Evolutionary conservation across 2,329 filamentous ascomycete species (phyloP), one percentile per base, ranked within the genome.

Genomic region (Rhynchosporium agropyri): DNA sequence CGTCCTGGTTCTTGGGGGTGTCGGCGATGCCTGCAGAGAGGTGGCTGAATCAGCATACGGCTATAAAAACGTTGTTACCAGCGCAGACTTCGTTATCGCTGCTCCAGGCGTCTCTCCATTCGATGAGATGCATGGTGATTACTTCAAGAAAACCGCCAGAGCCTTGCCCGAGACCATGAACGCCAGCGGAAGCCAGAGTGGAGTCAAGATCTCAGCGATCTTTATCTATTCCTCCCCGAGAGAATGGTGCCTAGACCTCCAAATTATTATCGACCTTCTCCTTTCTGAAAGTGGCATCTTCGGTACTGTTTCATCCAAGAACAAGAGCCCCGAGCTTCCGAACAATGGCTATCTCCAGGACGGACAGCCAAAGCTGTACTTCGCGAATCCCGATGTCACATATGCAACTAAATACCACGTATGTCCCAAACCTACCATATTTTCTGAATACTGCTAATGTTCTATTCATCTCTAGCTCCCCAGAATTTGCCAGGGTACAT

Each of bases 201-300:
- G 50, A 3, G 72, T 80, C 75, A 85, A 88, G 15, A 59, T 63
- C 40, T 51, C 56, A 76, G 87, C 87, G 6, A 63, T 63, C 48
- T 45, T 63, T 12, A n/a, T 58, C n/a, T 59, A 48, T 36, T 59
- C 61, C 26, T 59, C 55, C 77, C 87, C 84, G 56, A 83, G 87
- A 70, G 87, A 90, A 77, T 45, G 36, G 8, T 56, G 49, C 4
- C 61, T 63, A 26, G 61, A 63, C 31, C 28, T 58, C 15, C 87
- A 89, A 74, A 84, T 90, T 77, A 89, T 90, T 76, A 83, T 89
- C 75, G 88, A 90, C 72, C 79, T 90, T 60, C 79, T 90, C 55
- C 83, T 85, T 43, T 83, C 83, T 49, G 82, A 89, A 76, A 82
- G 90, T 71, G 89, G 89, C 65, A 80, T 81, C 56, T 77, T 89